phyloP scores from a whole-genome alignment of 2,329 filamentous ascomycete species.

The Clarireedia paspali region DNA sequence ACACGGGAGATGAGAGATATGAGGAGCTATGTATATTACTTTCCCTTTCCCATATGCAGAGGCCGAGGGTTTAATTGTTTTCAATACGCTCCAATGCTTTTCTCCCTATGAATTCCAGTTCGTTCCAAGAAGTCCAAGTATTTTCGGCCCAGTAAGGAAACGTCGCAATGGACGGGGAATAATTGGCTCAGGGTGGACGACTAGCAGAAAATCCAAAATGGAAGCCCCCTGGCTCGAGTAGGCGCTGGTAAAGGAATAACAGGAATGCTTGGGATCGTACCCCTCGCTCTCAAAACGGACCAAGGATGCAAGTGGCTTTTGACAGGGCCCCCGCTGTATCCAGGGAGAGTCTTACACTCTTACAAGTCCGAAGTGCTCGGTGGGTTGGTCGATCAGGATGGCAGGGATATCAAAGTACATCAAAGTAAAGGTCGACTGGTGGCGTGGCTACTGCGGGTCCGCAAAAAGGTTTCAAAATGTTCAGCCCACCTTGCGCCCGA shows the following conservation, averaged over 20 bases:
- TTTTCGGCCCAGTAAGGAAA: constrained; percentile 8
- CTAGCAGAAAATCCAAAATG: not conserved
- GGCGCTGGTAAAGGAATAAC: constrained; percentile 10
- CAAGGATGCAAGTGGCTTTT: constrained; percentile 9
- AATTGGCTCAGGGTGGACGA: constrained; percentile 5
- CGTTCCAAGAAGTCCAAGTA: constrained; percentile 3
- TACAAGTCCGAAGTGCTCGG: no score
- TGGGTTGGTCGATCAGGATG: not conserved
- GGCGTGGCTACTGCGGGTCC: constrained; percentile 7
- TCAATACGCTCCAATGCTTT: constrained; percentile 6
- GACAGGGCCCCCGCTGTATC: not conserved
- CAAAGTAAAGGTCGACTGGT: constrained; percentile 3
- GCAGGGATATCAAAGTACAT: not conserved
- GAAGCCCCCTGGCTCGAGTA: not conserved
- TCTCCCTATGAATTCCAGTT: not conserved
- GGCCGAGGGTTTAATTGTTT: constrained; percentile 5
- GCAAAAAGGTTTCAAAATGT: constrained; percentile 5
- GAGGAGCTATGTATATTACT: constrained; percentile 6
- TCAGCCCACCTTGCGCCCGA: constrained; percentile 6
- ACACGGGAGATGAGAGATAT: not conserved
- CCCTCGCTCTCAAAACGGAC: constrained; percentile 9
- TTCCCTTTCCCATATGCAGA: constrained; percentile 1
- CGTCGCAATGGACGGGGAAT: not conserved
- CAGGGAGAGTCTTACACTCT: not conserved
- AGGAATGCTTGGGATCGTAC: constrained; percentile 9